A percentile compares a stretch with the other conserved stretches of the same genome.
These are phyloP conservation scores for Laetiporus sulphureus DNA, from an alignment of 1,284 basidiomycete species.

Conservation along the genomic window DNA sequence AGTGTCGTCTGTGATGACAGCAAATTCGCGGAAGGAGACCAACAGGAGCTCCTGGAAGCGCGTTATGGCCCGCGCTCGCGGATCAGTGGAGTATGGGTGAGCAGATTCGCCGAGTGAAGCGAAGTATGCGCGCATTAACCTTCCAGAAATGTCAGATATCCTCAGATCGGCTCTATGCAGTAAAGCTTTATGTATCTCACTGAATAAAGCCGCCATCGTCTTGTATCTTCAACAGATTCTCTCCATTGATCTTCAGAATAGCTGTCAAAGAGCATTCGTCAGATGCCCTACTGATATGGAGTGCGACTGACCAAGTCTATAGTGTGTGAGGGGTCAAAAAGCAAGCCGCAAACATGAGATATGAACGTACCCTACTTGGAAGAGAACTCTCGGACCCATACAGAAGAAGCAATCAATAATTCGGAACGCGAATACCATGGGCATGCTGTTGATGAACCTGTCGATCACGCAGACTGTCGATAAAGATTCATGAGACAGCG, in stretches of 20 bases:
- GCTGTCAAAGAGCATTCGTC: conserved; percentile 39
- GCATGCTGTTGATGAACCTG: conserved; percentile 98
- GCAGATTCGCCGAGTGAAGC: conserved; percentile 91
- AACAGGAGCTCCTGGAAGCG: conserved; percentile 97
- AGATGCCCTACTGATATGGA: background rate
- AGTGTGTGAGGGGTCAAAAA: conserved; percentile 2
- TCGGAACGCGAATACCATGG: conserved; percentile 97
- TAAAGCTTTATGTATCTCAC: conserved; percentile 35
- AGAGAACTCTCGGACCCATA: conserved; percentile 97
- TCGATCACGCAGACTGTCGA: background rate
- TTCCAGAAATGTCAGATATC: conserved; percentile 22
- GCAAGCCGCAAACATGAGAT: conserved; percentile 2
- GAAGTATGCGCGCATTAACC: conserved; percentile 94
- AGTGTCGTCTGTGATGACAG: conserved; percentile 93
- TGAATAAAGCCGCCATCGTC: conserved; percentile 98
- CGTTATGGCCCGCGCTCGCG: conserved; percentile 90
- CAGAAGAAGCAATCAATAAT: conserved; percentile 99
- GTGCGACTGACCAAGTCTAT: conserved; percentile 38
- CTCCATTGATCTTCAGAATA: conserved; percentile 97
- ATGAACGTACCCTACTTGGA: conserved; percentile 84
- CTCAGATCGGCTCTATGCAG: background rate
- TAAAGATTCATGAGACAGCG: background rate
- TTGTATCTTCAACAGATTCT: conserved; percentile 88
- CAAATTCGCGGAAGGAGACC: conserved; percentile 96
- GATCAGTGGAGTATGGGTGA: conserved; percentile 85